Evolutionary conservation across 306 rosid genomes (phyloP), one percentile per base, ranked within the genome.

Genomic region (Prunus fruticosa): DNA sequence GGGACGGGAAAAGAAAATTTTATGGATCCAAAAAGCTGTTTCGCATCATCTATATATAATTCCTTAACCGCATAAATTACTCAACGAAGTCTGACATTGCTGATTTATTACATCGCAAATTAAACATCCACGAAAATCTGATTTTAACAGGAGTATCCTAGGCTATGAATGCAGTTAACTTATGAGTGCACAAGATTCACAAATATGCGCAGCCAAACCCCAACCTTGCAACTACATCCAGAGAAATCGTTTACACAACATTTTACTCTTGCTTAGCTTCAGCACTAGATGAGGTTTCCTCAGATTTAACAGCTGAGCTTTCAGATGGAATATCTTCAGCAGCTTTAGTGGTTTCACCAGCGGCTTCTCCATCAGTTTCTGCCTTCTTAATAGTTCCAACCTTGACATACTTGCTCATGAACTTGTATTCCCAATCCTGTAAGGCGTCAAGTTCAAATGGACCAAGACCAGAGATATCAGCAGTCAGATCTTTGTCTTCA

Each of bases 341-440:
- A 19, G 89, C 66, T 81, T 80, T 84, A 5, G 90, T 69, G 18
- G 93, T 74, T 62, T 87, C 88, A 19, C 89, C 80, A 0, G 69
- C 66, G 65, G 89, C 38, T 67, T 87, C 83, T 20, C 81, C 88
- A 57, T 87, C 88, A 15, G 86, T 79, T 22, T 67, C 93, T 0
- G 81, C 4, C 73, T 73, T 79, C 85, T 79, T 82, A 22, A 95
- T 52, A 10, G 97, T 88, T 79, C 99, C 99, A 49, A 92, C 98
- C 91, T 88, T 92, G 0, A 71, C 89, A 74, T 95, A 95, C 93
- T 95, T 95, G 82, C 90, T 86, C 90, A 83, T 85, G 69, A 95
- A 95, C 87, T 89, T 91, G 85, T 87, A 91, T 82, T 95, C 98
- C 99, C 99, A 95, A 57, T 95, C 99, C 81, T 91, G 99, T 79